Base-by-base conservation (phyloP, 2,329 filamentous ascomycete genomes). In the Aspergillus sp. region DNA sequence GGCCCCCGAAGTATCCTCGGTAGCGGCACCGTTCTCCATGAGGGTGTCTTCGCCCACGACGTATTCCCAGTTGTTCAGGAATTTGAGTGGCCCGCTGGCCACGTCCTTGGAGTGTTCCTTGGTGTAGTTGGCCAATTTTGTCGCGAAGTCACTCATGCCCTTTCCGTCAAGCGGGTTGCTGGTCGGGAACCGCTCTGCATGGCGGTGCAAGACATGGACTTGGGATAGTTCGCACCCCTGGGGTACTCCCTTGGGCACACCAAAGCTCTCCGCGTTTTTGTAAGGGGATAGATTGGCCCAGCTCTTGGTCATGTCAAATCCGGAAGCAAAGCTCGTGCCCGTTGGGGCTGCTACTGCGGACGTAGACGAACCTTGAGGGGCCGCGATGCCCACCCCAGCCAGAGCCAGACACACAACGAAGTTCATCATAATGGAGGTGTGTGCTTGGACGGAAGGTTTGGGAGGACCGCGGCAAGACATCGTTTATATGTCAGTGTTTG, bases 151-250 rank as follows among this genome's bases (percentile, higher is more conserved):
- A 50, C 76, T 74, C 63, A 84, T 79, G 62, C 82, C 83, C 31
- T 62, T 65, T 1, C 81, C 82, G 63, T 86, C 83, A 60, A 83
- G 76, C 29, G 73, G 73, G 58, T 71, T 74, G 32, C 73, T 53
- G 1, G 78, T 82, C 4, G 82, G 81, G 49, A 83, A 85, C 24
- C 84, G 78, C 62, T 85, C 75, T 1, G 81, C 81, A 69, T 86
- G 84, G 32, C 84, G 78, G 66, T 85, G 83, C 16, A 86, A 75
- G 6, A 78, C 74, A 63, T 85, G 82, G 1, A 77, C 82, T 67
- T 85, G 82, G 59, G 82, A 80, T 56, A 85, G 72, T 67, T 84
- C 82, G 71, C 84, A 85, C 20, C 82, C 82, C 52, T 78, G 71
- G 0, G 84, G 84, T n/a, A 85, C 78, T 29, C 82, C 82, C n/a